Evolutionary conservation across 352 stramenopile genomes (phyloP).

Genomic region (Pythium graminicola): DNA sequence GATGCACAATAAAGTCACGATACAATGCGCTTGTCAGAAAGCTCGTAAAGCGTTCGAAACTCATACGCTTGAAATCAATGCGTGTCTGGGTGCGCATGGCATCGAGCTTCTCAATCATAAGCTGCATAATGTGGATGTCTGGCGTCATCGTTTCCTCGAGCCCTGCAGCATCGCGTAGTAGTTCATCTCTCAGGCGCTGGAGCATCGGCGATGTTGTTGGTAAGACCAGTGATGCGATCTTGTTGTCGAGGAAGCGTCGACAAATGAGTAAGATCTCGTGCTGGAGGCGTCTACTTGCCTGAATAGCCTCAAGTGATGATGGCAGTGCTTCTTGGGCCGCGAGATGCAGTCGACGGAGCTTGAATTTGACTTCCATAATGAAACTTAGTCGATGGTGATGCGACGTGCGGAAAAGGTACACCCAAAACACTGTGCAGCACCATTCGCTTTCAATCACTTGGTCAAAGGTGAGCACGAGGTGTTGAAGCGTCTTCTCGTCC

Average conservation of each 20-base stretch:
- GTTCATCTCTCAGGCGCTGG: constrained; percentile 26
- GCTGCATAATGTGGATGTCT: not conserved
- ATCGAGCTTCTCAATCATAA: constrained; percentile 31
- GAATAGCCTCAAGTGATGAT: constrained; percentile 3
- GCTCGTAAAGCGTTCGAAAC: constrained; percentile 36
- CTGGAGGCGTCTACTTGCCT: constrained; percentile 10
- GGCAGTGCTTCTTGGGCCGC: not conserved
- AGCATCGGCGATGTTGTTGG: constrained; percentile 20
- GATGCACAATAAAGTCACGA: constrained; percentile 36
- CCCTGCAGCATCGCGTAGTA: constrained; percentile 15
- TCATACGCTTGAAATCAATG: constrained; percentile 42
- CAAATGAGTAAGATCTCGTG: constrained; percentile 21
- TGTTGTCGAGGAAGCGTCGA: constrained; percentile 23
- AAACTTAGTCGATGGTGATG: constrained; percentile 55
- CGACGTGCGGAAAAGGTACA: constrained; percentile 47
- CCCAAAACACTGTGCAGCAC: constrained; percentile 67
- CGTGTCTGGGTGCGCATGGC: constrained; percentile 29
- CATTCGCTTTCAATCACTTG: constrained; percentile 58
- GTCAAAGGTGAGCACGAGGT: constrained; percentile 36
- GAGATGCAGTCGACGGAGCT: constrained; percentile 33
- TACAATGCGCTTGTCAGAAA: constrained; percentile 45
- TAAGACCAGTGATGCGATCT: constrained; percentile 17
- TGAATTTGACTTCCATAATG: constrained; percentile 49
- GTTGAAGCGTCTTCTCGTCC: constrained; percentile 11
- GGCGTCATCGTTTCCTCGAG: constrained; percentile 4